Conservation (phyloP, 2,329 filamentous ascomycete genomes). For the Penicillium brevicompactum region DNA sequence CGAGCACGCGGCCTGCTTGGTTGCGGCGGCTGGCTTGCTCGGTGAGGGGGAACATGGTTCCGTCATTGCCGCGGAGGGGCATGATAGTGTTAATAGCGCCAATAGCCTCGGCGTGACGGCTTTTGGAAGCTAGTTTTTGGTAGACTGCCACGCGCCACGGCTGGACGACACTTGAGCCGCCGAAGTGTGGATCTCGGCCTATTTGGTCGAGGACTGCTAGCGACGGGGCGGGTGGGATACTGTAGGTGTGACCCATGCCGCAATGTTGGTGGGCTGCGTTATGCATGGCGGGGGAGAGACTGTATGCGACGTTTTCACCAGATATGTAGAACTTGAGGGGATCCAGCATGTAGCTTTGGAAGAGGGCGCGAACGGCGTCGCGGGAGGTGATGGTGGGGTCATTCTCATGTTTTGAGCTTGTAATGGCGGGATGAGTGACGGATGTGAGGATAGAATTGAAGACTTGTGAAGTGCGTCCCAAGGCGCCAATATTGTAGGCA, state of each 20-base stretch:
- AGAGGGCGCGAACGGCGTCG: slow-evolving; percentile 42
- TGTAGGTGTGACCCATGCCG: slow-evolving; percentile 44
- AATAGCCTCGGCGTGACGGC: slow-evolving; percentile 48
- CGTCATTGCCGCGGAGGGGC: slow-evolving; percentile 43
- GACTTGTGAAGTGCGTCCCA: slow-evolving; percentile 48
- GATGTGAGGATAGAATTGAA: slow-evolving; percentile 45
- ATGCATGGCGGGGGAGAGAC: slow-evolving; percentile 47
- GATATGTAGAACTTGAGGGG: slow-evolving; percentile 46
- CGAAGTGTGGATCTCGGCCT: slow-evolving; percentile 42
- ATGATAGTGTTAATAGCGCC: slow-evolving; percentile 49
- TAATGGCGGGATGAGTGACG: slow-evolving; percentile 44
- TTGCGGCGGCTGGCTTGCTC: slow-evolving; percentile 46
- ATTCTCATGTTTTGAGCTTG: slow-evolving; percentile 23
- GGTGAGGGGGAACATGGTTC: slow-evolving; percentile 38
- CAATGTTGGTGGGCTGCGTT: slow-evolving; percentile 44
- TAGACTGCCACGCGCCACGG: slow-evolving; percentile 46
- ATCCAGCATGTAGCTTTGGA: slow-evolving; percentile 45
- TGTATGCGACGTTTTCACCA: slow-evolving; percentile 45
- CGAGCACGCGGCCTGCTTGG: slow-evolving; percentile 43
- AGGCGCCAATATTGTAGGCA: slow-evolving; percentile 43
- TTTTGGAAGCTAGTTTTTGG: slow-evolving; percentile 41
- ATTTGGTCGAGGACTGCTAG: slow-evolving; percentile 41
- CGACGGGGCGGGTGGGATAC: slow-evolving; percentile 39
- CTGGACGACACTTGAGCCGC: slow-evolving; percentile 47
- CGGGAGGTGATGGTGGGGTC: slow-evolving; percentile 41